phyloP scores from a whole-genome alignment of 768 basidiomycete genomes.

The Macrolepiota fuliginosa region DNA sequence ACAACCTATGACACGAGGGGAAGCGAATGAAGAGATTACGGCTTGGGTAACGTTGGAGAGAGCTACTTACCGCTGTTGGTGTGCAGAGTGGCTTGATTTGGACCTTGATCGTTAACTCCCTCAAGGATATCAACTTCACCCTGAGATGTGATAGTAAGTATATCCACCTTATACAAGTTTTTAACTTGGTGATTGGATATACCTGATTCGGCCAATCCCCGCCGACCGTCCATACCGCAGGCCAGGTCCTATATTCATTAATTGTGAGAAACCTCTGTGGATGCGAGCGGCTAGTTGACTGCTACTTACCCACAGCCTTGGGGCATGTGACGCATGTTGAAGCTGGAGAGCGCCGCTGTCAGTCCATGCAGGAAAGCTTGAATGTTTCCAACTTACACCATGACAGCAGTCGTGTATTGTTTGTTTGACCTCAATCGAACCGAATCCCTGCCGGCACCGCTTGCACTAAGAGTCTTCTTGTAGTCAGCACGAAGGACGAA shows the following conservation, averaged over 20 bases:
- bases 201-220: constrained; percentile 34
- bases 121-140: constrained; percentile 56
- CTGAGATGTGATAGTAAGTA: constrained; percentile 22
- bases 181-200: constrained; percentile 15
- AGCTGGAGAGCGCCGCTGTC: constrained; percentile 17
- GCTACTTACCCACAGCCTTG: constrained; percentile 45
- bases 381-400: constrained; percentile 35
- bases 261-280: neutral
- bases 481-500: constrained; percentile 58
- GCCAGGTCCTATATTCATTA: constrained; percentile 35
- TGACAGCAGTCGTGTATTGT: constrained; percentile 49
- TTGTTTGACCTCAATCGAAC: constrained; percentile 55
- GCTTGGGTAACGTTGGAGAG: neutral
- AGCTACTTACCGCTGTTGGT: constrained; percentile 39
- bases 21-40: neutral
- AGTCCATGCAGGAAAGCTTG: neutral
- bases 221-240: constrained; percentile 41
- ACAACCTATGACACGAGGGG: constrained; percentile 29
- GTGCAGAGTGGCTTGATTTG: constrained; percentile 55
- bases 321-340: constrained; percentile 50
- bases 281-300: constrained; percentile 10
- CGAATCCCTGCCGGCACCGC: constrained; percentile 56
- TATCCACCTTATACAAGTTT: neutral
- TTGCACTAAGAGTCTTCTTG: constrained; percentile 42
- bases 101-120: constrained; percentile 53